phyloP scores from a whole-genome alignment of 2,329 filamentous ascomycete species.

The Penicillium sp. region DNA sequence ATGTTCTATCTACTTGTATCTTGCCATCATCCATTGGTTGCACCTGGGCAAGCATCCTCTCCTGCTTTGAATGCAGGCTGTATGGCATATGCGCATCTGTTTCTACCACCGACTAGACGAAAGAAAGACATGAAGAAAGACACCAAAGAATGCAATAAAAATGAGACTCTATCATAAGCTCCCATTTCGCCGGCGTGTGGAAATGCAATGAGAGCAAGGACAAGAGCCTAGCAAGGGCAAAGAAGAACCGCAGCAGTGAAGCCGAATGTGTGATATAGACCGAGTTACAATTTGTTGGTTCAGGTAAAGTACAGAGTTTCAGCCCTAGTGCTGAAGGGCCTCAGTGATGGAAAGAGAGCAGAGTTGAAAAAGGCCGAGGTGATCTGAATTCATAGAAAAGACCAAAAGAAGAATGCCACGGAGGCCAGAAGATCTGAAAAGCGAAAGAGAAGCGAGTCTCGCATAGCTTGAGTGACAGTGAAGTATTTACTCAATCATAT shows the following conservation, averaged over 20 bases:
- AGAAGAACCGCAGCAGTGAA: background rate
- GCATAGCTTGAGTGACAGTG: background rate
- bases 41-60: background rate
- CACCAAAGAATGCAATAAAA: background rate
- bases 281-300: slow-evolving; percentile 19
- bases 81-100: background rate
- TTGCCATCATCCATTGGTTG: background rate
- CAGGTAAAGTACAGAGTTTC: slow-evolving; percentile 16
- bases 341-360: background rate
- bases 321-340: background rate
- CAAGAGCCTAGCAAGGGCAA: background rate
- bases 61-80: background rate
- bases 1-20: background rate
- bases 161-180: background rate
- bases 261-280: background rate
- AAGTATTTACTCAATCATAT: slow-evolving; percentile 63
- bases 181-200: background rate
- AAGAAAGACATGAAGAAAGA: background rate
- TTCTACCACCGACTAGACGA: background rate
- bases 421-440: background rate
- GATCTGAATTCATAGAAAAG: background rate
- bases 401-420: background rate
- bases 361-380: background rate
- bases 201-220: background rate
- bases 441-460: background rate